Evolutionary conservation across 2,329 filamentous ascomycete species (phyloP).

Genomic region (Talaromyces sp.): DNA sequence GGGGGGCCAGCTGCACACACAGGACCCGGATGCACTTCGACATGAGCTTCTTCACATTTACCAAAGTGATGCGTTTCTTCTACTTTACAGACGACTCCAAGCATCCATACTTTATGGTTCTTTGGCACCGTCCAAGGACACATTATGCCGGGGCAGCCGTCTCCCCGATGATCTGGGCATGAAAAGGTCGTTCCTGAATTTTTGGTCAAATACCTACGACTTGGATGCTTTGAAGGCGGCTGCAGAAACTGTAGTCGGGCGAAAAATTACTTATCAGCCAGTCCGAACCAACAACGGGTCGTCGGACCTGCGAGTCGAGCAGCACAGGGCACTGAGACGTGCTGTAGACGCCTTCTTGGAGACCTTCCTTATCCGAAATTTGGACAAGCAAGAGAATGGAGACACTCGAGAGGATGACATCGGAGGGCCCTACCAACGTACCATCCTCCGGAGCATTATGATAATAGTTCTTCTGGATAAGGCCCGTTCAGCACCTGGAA

Average conservation of each 20-base stretch:
- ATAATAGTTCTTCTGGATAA: constrained; percentile 60
- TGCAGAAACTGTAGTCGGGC: constrained; percentile 60
- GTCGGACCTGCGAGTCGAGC: constrained; percentile 11
- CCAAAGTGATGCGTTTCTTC: constrained; percentile 50
- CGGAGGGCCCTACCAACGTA: constrained; percentile 52
- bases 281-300: constrained; percentile 14
- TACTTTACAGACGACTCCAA: constrained; percentile 58
- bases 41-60: constrained; percentile 55
- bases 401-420: constrained; percentile 13
- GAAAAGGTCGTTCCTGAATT: constrained; percentile 55
- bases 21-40: constrained; percentile 40
- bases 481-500: constrained; percentile 43
- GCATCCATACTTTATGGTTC: constrained; percentile 60
- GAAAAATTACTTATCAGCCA: constrained; percentile 39
- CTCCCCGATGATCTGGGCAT: constrained; percentile 59
- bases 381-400: constrained; percentile 46
- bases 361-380: constrained; percentile 58
- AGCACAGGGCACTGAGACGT: constrained; percentile 37
- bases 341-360: constrained; percentile 55
- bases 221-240: constrained; percentile 51
- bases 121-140: constrained; percentile 56
- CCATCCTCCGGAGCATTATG: constrained; percentile 59
- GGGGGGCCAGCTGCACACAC: constrained; percentile 20
- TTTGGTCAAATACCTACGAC: constrained; percentile 61
- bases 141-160: constrained; percentile 46